Evolutionary conservation across 1,284 basidiomycete species (phyloP), one percentile per base, ranked within the genome.

Genomic region (Ceratobasidium sp.): DNA sequence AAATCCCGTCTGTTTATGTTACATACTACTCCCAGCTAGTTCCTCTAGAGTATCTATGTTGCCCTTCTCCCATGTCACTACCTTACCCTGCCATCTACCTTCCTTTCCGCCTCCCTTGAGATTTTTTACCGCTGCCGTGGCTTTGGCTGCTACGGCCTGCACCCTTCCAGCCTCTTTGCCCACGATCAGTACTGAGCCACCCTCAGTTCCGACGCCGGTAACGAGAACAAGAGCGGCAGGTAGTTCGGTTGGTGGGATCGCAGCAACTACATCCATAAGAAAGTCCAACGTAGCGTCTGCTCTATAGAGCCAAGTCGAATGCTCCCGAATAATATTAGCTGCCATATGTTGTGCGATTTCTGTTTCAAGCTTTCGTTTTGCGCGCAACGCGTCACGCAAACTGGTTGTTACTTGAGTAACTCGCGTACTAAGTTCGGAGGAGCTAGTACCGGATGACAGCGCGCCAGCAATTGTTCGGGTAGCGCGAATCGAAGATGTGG

Each of bases 51-150:
- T 53, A 20, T 60, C 75, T 10, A 77, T 12, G 42, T 55, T 67
- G 2, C 64, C 53, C 42, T 77, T 77, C 20, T 68, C 63, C 75
- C 75, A 77, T 26, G 33, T 26, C 20, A 68, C 51, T 3, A 60
- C 70, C 20, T 78, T 78, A 2, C 77, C 77, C 33, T 78, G 77
- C 77, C 77, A 78, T 39, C 71, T 44, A 18, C 28, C 20, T n/a
- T 61, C 77, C 42, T 75, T 73, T 7, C 77, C 77, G 18, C 77
- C 77, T 6, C 77, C 77, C 28, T 78, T 78, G 20, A 78, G 64
- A 44, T 46, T 46, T 44, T 58, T 56, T 10, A 70, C n/a, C 3
- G 46, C 42, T 28, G 42, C 18, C 7, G 55, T 49, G 0, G 64
- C 64, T 44, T 72, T 67, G 20, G 39, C 44, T 20, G 68, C 70